A percentile compares a stretch with the other conserved stretches of the same genome.
Conservation (phyloP, 1,139 yeast species). For the Blastobotrys serpentis region DNA sequence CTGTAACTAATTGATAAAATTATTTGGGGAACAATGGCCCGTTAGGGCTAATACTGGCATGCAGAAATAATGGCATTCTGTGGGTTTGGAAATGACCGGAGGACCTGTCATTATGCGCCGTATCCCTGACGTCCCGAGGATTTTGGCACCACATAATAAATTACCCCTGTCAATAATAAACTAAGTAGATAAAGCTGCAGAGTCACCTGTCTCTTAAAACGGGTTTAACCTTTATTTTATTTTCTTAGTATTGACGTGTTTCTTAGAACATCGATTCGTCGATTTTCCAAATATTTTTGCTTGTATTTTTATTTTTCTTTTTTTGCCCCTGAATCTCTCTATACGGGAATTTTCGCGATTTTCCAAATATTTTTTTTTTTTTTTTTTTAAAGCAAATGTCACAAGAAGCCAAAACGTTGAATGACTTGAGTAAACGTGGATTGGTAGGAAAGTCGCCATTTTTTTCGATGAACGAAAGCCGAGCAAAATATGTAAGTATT, state of each 20-base stretch:
- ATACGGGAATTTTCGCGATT: slow-evolving; percentile 7
- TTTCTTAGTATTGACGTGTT: too few species aligned
- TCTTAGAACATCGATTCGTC: too few species aligned
- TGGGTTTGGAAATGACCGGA: too few species aligned
- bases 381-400: slow-evolving; percentile 6
- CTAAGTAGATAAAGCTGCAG: background rate
- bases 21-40: too few species aligned
- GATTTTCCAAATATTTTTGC: too few species aligned
- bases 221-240: too few species aligned
- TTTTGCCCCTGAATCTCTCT: slow-evolving; percentile 6
- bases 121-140: background rate
- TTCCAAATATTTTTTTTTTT: too few species aligned
- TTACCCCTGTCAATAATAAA: background rate
- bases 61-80: too few species aligned
- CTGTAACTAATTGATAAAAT: too few species aligned
- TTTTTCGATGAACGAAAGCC: slow-evolving; percentile 11
- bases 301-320: background rate
- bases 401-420: slow-evolving; percentile 13
- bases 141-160: background rate
- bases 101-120: too few species aligned
- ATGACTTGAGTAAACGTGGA: slow-evolving; percentile 19
- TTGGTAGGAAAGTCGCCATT: slow-evolving; percentile 21
- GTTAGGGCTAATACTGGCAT: too few species aligned
- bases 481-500: slow-evolving; percentile 3
- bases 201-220: background rate